Evolutionary conservation across 106 monocot species (phyloP).

Genomic region (Triglochin maritima): DNA sequence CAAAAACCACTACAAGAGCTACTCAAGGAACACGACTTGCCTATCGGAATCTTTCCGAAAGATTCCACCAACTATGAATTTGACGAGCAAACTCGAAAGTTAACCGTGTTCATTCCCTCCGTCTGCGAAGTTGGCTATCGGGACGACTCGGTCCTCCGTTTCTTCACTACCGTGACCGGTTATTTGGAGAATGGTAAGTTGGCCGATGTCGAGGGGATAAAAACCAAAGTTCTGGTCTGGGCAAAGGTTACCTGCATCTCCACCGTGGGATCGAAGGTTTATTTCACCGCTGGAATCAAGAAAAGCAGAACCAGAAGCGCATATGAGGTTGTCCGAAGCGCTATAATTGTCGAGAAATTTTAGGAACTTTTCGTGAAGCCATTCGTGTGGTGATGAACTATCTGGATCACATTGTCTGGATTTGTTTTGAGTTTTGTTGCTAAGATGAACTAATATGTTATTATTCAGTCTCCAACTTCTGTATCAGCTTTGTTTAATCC

Average conservation of each 20-base stretch:
- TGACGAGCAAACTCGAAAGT: conserved; percentile 31
- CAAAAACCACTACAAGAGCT: conserved; percentile 85
- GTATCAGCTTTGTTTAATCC: no score
- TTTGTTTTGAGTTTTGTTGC: no score
- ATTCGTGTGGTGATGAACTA: no score
- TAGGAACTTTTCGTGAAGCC: conserved; percentile 3
- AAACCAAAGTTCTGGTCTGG: conserved; percentile 85
- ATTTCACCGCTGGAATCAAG: conserved; percentile 60
- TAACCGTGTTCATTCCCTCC: conserved; percentile 70
- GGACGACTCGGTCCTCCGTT: conserved; percentile 72
- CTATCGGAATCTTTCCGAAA: conserved; percentile 62
- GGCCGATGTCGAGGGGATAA: conserved; percentile 73
- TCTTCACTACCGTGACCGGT: conserved; percentile 55
- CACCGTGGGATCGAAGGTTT: conserved; percentile 65
- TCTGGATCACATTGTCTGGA: no score
- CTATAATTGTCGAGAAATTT: conserved; percentile 60
- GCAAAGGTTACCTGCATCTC: conserved; percentile 48
- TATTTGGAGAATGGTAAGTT: conserved; percentile 83
- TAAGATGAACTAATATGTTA: no score
- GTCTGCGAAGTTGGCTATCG: conserved; percentile 85
- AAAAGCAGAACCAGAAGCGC: conserved; percentile 29
- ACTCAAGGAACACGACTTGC: conserved; percentile 61
- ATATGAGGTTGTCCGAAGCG: conserved; percentile 47
- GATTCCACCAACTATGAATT: conserved; percentile 20
- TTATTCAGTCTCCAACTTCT: no score